Conservation (phyloP, 1,139 yeast species). For the Pichia sp. region DNA sequence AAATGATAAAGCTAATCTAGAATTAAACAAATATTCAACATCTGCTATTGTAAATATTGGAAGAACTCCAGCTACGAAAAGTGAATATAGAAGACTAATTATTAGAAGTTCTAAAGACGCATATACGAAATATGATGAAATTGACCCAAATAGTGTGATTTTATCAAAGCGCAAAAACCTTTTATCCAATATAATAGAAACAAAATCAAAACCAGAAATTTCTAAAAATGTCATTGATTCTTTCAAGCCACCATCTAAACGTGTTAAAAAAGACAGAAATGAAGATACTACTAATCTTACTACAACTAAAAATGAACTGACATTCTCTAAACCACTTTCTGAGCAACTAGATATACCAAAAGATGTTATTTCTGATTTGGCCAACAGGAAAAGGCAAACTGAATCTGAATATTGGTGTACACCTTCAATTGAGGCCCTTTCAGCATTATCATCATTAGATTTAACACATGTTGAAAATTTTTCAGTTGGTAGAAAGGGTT, state of each 20-base stretch:
- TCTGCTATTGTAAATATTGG: slow-evolving; percentile 6
- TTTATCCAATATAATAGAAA: too few species aligned
- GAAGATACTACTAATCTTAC: too few species aligned
- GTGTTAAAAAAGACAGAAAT: slow-evolving; percentile 9
- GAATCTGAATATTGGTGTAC: slow-evolving; percentile 70
- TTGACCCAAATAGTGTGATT: slow-evolving; percentile 26
- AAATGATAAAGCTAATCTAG: neutral
- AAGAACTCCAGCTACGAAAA: slow-evolving; percentile 10
- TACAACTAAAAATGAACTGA: slow-evolving; percentile 1
- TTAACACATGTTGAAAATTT: slow-evolving; percentile 59
- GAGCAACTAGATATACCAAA: slow-evolving; percentile 5
- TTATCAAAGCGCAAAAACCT: slow-evolving; percentile 5
- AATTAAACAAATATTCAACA: neutral
- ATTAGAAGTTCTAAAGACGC: slow-evolving; percentile 23
- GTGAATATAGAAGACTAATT: slow-evolving; percentile 21
- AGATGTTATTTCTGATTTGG: neutral
- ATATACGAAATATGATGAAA: slow-evolving; percentile 23
- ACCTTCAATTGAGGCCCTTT: slow-evolving; percentile 57
- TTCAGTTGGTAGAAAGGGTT: slow-evolving; percentile 68
- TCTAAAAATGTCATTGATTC: slow-evolving; percentile 10
- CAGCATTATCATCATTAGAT: slow-evolving; percentile 42
- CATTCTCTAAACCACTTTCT: slow-evolving; percentile 13
- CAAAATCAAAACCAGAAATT: neutral
- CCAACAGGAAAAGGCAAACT: neutral
- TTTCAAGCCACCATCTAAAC: slow-evolving; percentile 18